phyloP scores from a whole-genome alignment of 176 grass and related monocot genomes.

The Zea luxurians region DNA sequence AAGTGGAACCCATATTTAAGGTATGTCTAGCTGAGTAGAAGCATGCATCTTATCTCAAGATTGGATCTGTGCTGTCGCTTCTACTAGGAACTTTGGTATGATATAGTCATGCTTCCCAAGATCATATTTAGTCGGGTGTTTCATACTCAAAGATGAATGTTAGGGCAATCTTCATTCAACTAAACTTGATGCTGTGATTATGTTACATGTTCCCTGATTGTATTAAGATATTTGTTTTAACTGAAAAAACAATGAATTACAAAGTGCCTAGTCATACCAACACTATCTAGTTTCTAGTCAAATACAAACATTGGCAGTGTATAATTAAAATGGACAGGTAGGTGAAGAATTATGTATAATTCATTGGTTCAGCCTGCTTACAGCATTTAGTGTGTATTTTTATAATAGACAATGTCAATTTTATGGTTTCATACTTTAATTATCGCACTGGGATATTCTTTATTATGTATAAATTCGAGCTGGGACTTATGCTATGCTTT shows the following conservation, averaged over 20 bases:
- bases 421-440: neutral
- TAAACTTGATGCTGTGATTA: constrained; percentile 19
- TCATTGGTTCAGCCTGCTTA: neutral
- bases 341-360: constrained; percentile 13
- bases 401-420: constrained; percentile 14
- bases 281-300: constrained; percentile 4
- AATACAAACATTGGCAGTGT: constrained; percentile 1
- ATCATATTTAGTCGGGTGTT: constrained; percentile 22
- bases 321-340: neutral
- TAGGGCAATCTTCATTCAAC: neutral
- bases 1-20: constrained; percentile 99
- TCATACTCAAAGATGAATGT: neutral
- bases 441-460: constrained; percentile 32
- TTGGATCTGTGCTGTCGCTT: neutral
- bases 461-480: constrained; percentile 11
- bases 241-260: neutral
- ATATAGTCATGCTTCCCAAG: constrained; percentile 1
- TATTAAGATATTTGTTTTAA: constrained; percentile 7
- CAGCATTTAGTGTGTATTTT: constrained; percentile 18
- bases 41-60: constrained; percentile 30
- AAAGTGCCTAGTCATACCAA: neutral
- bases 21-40: constrained; percentile 52
- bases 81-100: neutral
- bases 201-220: constrained; percentile 9
- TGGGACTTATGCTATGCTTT: neutral